Conservation (phyloP, 2,329 filamentous ascomycete species). For the Penicillium aurantiogriseum region DNA sequence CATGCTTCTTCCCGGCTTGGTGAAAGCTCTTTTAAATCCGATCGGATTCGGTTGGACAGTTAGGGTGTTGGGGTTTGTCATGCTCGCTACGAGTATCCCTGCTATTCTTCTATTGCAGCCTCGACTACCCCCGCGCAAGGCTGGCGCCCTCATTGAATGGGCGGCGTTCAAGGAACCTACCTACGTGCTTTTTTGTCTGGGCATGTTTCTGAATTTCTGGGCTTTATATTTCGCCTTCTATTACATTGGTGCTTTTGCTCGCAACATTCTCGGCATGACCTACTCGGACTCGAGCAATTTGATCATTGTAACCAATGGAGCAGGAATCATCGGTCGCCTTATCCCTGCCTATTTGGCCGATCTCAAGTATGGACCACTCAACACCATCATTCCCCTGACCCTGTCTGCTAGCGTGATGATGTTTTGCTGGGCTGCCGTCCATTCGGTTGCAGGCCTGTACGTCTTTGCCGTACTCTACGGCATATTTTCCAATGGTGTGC, state of each 20-base stretch:
- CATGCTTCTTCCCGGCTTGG: constrained; percentile 7
- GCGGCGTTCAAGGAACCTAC: constrained; percentile 24
- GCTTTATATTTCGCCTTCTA: constrained; percentile 54
- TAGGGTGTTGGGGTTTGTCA: constrained; percentile 38
- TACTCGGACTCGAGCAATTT: constrained; percentile 51
- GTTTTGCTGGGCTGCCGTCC: constrained; percentile 58
- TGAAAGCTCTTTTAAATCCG: constrained; percentile 2
- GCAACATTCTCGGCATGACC: constrained; percentile 45
- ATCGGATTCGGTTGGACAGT: constrained; percentile 13
- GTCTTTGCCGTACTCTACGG: constrained; percentile 47
- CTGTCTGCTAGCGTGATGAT: constrained; percentile 49
- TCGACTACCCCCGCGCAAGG: constrained; percentile 8
- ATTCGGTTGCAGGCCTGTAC: constrained; percentile 38
- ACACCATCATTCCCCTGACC: constrained; percentile 54
- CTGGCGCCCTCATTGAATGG: constrained; percentile 12
- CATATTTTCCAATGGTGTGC: constrained; percentile 24
- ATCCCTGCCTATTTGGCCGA: constrained; percentile 56
- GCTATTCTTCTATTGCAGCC: constrained; percentile 6
- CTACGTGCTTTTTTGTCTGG: constrained; percentile 38
- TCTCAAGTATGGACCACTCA: constrained; percentile 53
- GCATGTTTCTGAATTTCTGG: constrained; percentile 21
- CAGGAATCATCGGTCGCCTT: constrained; percentile 57
- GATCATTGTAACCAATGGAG: constrained; percentile 57
- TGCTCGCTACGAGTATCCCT: constrained; percentile 14
- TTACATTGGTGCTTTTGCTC: constrained; percentile 55